Evolutionary conservation across 108 stramenopile species (phyloP), one percentile per base, ranked within the genome.

Genomic region (Pseudonitzschia multiseries): DNA sequence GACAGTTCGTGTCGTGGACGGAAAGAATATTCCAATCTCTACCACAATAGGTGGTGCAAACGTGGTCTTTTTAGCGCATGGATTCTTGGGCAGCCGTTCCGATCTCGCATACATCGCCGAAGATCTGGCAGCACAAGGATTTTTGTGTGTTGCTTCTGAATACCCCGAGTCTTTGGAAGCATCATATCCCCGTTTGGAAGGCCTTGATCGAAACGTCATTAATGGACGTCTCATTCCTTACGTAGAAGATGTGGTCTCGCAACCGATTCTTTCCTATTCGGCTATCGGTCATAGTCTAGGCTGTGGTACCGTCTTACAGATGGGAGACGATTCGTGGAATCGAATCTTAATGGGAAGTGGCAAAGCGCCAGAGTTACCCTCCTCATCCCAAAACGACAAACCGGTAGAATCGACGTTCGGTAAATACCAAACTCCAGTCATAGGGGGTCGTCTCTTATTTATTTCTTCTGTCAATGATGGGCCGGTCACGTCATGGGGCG

Each of bases 211-310:
- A n/a, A 33, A 65, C 1, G 54, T 70, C 15, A 86, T 89, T 50
- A 89, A 77, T 18, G 29, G 81, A 60, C 18, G 51, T 48, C 59
- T 92, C 13, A 53, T 92, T 41, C 22, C 50, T 36, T 75, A 40
- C 10, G 9, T 72, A 63, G 8, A 84, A 75, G 85, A 68, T 59
- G 40, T 40, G 32, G n/a, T 62, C 32, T 28, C 61, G 0, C 32
- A 62, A 62, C 61, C 61, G 9, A 42, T 62, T 28, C n/a, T 33
- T 62, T 73, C 82, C 0, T 92, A 78, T 68, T 87, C 81, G 22
- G 86, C 83, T 20, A 83, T 93, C 6, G 92, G 92, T 15, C 92
- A 93, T 71, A 89, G 86, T 18, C 69, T 90, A 26, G 92, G 92
- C 10, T 83, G 83, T 69, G 87, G 86, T 13, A 90, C 92, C 1